Evolutionary conservation across 768 basidiomycete species (phyloP), one percentile per base, ranked within the genome.

Genomic region (Coprinopsis strossmayeri): DNA sequence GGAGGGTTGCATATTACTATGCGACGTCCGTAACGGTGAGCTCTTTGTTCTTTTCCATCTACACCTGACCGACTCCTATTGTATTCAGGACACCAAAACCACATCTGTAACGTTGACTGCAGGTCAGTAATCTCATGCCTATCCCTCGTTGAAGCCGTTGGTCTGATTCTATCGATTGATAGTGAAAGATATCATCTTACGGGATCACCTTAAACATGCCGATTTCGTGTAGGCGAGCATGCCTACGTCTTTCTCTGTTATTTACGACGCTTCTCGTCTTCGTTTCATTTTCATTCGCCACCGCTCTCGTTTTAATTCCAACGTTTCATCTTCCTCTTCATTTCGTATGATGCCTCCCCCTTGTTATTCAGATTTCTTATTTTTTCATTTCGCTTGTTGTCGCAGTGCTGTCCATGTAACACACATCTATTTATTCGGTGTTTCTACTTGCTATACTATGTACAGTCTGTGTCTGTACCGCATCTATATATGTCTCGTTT

Each of bases 1-100:
- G 71, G 20, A 69, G 85, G 3, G 67, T 77, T 1, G 86, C 85
- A 56, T 77, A 82, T 53, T 81, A 77, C 53, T 78, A 64, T 38
- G 64, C 61, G 24, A 83, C 81, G 2, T 73, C 77, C 28, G 77
- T 77, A 5, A 69, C 77, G 34, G 80, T 80, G 55, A 57, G 77
- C 48, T 35, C 20, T n/a, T 17, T 13, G 34, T 25, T 12, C 13
- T 9, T 11, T 20, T 24, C 38, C 18, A 3, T 20, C 17, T 50
- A 7, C 41, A 7, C 27, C 18, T 30, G 5, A 37, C 10, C 21
- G 27, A 43, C 13, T 12, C 13, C 3, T 7, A 17, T 18, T 34
- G 37, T 23, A 4, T 20, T 18, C 24, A 57, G 78, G 76, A 81
- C 55, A 78, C 74, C 2, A 65, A 64, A 55, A 69, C 70, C 7